A percentile compares a stretch with the other conserved stretches of the same genome.
phyloP scores from a whole-genome alignment of 2,329 filamentous ascomycete genomes.

The Diplocarpon rosae region DNA sequence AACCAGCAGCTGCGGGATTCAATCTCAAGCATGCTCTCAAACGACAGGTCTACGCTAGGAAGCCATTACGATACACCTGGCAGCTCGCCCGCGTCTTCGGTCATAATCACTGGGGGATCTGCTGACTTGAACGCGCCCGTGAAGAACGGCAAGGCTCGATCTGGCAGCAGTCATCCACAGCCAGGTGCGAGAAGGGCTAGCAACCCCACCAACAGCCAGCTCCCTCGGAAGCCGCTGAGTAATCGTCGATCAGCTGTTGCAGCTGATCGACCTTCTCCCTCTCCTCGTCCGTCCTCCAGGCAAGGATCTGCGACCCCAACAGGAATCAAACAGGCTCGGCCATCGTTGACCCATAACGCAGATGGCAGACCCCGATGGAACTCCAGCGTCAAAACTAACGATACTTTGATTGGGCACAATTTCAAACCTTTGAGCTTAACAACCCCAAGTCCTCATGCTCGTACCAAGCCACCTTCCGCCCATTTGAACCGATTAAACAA shows the following conservation, averaged over 20 bases:
- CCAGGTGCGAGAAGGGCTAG: conserved; percentile 35
- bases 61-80: conserved; percentile 37
- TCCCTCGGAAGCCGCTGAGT: conserved; percentile 27
- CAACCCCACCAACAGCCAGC: conserved; percentile 33
- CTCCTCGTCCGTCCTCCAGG: conserved; percentile 24
- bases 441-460: conserved; percentile 25
- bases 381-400: conserved; percentile 48
- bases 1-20: conserved; percentile 80
- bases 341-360: conserved; percentile 34
- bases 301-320: conserved; percentile 41
- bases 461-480: conserved; percentile 14
- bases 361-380: conserved; percentile 64
- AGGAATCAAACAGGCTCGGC: conserved; percentile 33
- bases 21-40: conserved; percentile 69
- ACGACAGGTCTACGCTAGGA: conserved; percentile 36
- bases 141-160: conserved; percentile 25
- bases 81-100: conserved; percentile 55
- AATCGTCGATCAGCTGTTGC: conserved; percentile 30
- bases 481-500: conserved; percentile 15
- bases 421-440: conserved; percentile 52
- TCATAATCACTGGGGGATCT: conserved; percentile 43
- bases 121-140: conserved; percentile 26
- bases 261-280: conserved; percentile 29
- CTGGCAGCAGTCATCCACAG: conserved; percentile 30
- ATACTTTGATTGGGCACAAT: conserved; percentile 56